A percentile compares a stretch with the other conserved stretches of the same genome.
phyloP scores from a whole-genome alignment of 2,329 filamentous ascomycete species.

The Fusarium sororula region DNA sequence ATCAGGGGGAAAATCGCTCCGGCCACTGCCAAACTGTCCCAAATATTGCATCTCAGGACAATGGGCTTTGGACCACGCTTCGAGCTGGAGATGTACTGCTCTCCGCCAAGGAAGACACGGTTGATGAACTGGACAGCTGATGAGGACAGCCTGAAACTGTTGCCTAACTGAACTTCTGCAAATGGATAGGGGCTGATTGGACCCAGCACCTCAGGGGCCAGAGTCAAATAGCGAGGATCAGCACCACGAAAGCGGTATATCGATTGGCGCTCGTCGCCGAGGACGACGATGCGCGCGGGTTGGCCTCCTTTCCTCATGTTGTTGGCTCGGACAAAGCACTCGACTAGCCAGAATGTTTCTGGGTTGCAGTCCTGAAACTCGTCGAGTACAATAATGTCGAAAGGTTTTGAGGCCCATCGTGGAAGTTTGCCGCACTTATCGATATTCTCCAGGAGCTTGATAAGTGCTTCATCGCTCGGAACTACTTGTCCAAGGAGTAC shows the following conservation, averaged over 20 bases:
- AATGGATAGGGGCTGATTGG: slow-evolving; percentile 36
- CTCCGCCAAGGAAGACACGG: slow-evolving; percentile 37
- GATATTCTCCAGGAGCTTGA: slow-evolving; percentile 4
- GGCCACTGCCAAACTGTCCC: slow-evolving; percentile 16
- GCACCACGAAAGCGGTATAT: slow-evolving; percentile 44
- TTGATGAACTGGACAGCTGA: slow-evolving; percentile 42
- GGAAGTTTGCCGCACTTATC: slow-evolving; percentile 17
- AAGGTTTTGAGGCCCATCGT: slow-evolving; percentile 33
- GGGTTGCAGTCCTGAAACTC: slow-evolving; percentile 47
- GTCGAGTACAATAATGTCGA: slow-evolving; percentile 46
- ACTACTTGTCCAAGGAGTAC: slow-evolving; percentile 26
- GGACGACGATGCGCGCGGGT: slow-evolving; percentile 38
- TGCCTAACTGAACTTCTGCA: slow-evolving; percentile 20
- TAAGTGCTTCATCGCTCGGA: slow-evolving; percentile 30
- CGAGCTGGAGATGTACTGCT: slow-evolving; percentile 42
- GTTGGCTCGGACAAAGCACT: slow-evolving; percentile 39
- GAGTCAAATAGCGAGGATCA: slow-evolving; percentile 42
- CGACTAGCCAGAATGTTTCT: slow-evolving; percentile 40
- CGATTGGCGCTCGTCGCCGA: slow-evolving; percentile 46
- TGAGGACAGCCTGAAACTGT: slow-evolving; percentile 43
- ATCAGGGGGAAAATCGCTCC: slow-evolving; percentile 32
- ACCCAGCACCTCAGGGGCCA: slow-evolving; percentile 34
- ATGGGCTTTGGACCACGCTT: slow-evolving; percentile 43
- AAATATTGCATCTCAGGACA: slow-evolving; percentile 33
- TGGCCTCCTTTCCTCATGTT: slow-evolving; percentile 13